Percentiles rank a stretch among this genome's conserved stretches.
Conservation (phyloP, 202 grass and related monocot genomes). For the Elaeis oleifera region DNA sequence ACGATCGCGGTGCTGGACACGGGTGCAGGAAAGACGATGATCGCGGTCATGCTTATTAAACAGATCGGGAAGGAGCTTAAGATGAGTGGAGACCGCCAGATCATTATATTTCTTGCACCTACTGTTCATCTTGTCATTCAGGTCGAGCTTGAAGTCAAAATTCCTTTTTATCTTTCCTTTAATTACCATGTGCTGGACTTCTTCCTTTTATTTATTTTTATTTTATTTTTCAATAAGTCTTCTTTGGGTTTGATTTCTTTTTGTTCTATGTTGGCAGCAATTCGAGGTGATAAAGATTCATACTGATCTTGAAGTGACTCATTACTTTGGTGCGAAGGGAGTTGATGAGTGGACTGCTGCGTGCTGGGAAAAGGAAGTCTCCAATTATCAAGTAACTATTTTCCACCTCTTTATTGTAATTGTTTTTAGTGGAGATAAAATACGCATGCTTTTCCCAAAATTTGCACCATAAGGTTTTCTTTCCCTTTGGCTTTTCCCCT, state of each 20-base stretch:
- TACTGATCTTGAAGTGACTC: constrained; percentile 59
- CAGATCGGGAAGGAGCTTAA: constrained; percentile 32
- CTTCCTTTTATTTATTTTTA: too few relatives aligned
- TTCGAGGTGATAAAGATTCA: constrained; percentile 58
- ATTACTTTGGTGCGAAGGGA: constrained; percentile 61
- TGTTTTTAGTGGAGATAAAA: too few relatives aligned
- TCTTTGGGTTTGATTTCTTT: background rate
- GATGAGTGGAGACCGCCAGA: constrained; percentile 27
- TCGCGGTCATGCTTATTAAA: constrained; percentile 82
- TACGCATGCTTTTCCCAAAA: too few relatives aligned
- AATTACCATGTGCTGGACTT: too few relatives aligned
- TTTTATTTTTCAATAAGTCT: background rate
- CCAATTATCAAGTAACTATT: constrained; percentile 48
- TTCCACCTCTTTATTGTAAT: too few relatives aligned
- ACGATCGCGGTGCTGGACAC: constrained; percentile 87
- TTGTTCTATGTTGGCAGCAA: constrained; percentile 37
- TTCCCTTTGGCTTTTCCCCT: too few relatives aligned
- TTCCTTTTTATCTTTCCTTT: too few relatives aligned
- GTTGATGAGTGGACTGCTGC: constrained; percentile 63
- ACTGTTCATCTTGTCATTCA: constrained; percentile 72
- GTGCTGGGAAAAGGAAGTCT: constrained; percentile 63
- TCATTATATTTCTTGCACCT: constrained; percentile 68
- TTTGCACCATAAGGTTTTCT: too few relatives aligned
- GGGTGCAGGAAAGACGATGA: constrained; percentile 77
- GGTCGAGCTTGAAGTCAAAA: constrained; percentile 24